These are phyloP conservation scores for Trypanosoma lewisi DNA, from an alignment of 208 protist species.

Conservation along the genomic window DNA sequence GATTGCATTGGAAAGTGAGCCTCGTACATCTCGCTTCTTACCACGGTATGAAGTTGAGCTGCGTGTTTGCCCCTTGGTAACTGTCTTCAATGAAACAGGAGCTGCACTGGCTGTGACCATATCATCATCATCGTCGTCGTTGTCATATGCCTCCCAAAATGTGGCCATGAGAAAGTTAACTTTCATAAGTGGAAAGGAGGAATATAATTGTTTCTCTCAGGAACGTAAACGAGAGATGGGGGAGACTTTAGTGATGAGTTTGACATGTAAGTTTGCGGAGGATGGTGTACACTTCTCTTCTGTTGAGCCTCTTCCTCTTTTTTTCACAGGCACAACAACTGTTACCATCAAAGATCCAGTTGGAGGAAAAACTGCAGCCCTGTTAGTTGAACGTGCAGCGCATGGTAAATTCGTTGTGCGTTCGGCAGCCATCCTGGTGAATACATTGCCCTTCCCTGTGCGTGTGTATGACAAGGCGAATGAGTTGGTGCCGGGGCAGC, in stretches of 20 bases:
- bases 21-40: constrained; percentile 24
- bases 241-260: not conserved
- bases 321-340: constrained; percentile 9
- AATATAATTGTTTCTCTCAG: constrained; percentile 21
- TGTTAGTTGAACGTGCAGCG: constrained; percentile 12
- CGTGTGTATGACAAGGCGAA: constrained; percentile 20
- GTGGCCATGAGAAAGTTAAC: not conserved
- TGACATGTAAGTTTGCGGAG: constrained; percentile 16
- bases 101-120: constrained; percentile 15
- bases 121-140: not conserved
- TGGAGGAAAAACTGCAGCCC: constrained; percentile 3
- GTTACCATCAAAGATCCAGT: constrained; percentile 2
- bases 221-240: not conserved
- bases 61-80: constrained; percentile 25
- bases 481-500: constrained; percentile 10
- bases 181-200: constrained; percentile 4
- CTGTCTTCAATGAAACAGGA: constrained; percentile 37
- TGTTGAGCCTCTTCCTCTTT: not conserved
- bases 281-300: constrained; percentile 16
- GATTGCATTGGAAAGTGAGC: constrained; percentile 24
- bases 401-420: constrained; percentile 19
- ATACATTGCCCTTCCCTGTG: constrained; percentile 19
- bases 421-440: constrained; percentile 7
- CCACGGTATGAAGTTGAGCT: constrained; percentile 36
- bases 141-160: not conserved